Conservation (phyloP, 345 rosid genomes). For the Eucalyptus viminalis region DNA sequence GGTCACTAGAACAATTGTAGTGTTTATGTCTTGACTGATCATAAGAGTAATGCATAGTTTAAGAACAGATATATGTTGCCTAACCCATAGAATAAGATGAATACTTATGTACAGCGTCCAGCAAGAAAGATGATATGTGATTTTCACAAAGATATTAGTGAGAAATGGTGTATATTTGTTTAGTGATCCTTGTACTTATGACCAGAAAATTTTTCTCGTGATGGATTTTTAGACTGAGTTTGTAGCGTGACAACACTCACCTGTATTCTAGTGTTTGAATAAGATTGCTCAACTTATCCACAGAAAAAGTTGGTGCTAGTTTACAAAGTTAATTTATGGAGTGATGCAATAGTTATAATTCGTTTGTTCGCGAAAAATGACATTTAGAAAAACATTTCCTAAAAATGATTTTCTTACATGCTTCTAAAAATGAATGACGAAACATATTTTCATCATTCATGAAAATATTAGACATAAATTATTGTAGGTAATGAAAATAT, state of each 20-base stretch:
- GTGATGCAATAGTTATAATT: not conserved
- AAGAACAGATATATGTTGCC: not conserved
- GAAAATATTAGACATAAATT: not conserved
- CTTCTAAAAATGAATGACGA: not conserved
- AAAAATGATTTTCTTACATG: not conserved
- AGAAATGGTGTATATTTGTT: not conserved
- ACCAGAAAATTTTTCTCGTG: not conserved
- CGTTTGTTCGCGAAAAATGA: fast-evolving
- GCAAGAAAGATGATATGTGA: not conserved
- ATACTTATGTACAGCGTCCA: not conserved
- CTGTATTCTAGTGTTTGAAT: not conserved
- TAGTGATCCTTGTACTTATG: not conserved
- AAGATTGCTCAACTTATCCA: not conserved
- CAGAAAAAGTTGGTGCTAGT: not conserved
- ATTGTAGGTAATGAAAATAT: not conserved
- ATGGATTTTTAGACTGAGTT: not conserved
- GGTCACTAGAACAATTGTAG: not conserved
- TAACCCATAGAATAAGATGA: not conserved
- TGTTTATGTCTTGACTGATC: not conserved
- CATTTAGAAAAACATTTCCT: not conserved
- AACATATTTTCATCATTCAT: fast-evolving
- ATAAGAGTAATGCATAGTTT: not conserved
- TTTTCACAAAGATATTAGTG: not conserved
- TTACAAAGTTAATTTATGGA: not conserved
- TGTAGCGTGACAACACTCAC: not conserved